phyloP scores from a whole-genome alignment of 2,329 filamentous ascomycete genomes.

The Emericellopsis cladophorae region DNA sequence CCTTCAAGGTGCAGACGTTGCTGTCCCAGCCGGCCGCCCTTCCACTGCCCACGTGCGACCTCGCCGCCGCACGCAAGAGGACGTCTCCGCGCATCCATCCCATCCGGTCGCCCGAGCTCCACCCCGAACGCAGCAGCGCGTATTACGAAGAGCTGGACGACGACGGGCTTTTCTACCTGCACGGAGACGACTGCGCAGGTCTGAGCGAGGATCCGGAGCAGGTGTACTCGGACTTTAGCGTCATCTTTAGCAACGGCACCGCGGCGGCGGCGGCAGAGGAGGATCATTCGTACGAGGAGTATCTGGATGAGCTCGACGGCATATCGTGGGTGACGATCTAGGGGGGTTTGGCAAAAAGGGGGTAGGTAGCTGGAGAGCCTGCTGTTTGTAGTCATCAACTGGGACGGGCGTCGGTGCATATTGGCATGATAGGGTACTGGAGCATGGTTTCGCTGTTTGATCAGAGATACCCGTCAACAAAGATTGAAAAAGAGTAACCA shows the following conservation, averaged over 20 bases:
- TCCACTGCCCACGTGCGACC: constrained; percentile 13
- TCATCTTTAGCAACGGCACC: constrained; percentile 23
- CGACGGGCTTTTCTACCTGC: constrained; percentile 35
- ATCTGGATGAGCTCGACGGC: constrained; percentile 42
- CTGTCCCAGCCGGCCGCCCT: constrained; percentile 15
- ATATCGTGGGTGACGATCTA: constrained; percentile 28
- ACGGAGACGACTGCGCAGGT: constrained; percentile 18
- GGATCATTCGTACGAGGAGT: constrained; percentile 37
- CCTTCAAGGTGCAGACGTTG: constrained; percentile 3
- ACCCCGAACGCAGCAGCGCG: constrained; percentile 7
- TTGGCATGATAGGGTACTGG: not conserved
- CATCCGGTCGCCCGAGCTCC: constrained; percentile 21
- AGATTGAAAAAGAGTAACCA: not conserved
- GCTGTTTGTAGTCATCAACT: too few species aligned
- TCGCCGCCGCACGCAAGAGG: constrained; percentile 11
- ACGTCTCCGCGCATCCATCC: constrained; percentile 17
- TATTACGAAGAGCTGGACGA: constrained; percentile 23
- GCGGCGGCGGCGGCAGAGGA: constrained; percentile 12
- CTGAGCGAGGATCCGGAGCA: constrained; percentile 29
- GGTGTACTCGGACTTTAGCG: constrained; percentile 42
- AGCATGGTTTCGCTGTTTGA: not conserved
- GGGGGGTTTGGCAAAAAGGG: not conserved
- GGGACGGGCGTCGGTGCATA: too few species aligned
- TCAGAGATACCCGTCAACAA: too few species aligned
- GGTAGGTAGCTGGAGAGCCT: too few species aligned